phyloP scores from a whole-genome alignment of 768 basidiomycete species.

The Mrakia hoshinonis region DNA sequence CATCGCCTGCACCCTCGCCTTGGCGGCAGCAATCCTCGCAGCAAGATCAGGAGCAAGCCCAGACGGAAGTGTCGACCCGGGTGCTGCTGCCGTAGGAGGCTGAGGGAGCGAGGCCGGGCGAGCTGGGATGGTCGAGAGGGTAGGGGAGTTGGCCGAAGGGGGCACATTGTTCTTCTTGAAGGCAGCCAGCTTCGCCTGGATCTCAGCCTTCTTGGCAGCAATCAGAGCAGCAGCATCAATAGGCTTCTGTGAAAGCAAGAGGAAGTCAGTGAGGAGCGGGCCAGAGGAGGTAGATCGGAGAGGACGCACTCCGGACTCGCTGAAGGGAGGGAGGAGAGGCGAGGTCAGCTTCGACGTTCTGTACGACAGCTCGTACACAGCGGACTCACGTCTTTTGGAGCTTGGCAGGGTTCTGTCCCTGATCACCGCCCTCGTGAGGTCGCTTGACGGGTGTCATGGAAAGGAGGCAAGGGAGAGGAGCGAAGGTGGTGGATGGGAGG shows the following conservation, averaged over 20 bases:
- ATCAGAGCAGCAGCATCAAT: slow-evolving; percentile 58
- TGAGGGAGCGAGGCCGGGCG: slow-evolving; percentile 40
- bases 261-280: neutral
- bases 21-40: slow-evolving; percentile 72
- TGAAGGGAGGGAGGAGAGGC: neutral
- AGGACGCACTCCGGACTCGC: slow-evolving; percentile 20
- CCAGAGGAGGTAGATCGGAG: neutral
- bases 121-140: slow-evolving; percentile 42
- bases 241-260: slow-evolving; percentile 36
- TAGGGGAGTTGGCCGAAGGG: slow-evolving; percentile 35
- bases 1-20: slow-evolving; percentile 60
- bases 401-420: slow-evolving; percentile 5
- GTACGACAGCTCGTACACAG: neutral
- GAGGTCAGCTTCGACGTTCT: neutral
- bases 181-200: slow-evolving; percentile 73
- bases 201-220: slow-evolving; percentile 72
- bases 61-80: slow-evolving; percentile 36
- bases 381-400: slow-evolving; percentile 21
- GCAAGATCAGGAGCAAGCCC: slow-evolving; percentile 41
- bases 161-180: slow-evolving; percentile 42
- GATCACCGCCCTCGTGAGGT: slow-evolving; percentile 8
- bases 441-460: slow-evolving; percentile 16
- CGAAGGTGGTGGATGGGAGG: too few relatives aligned
- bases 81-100: slow-evolving; percentile 47
- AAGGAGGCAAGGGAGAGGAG: neutral